Conservation (phyloP, 768 basidiomycete genomes). For the Rhizopogon salebrosus region DNA sequence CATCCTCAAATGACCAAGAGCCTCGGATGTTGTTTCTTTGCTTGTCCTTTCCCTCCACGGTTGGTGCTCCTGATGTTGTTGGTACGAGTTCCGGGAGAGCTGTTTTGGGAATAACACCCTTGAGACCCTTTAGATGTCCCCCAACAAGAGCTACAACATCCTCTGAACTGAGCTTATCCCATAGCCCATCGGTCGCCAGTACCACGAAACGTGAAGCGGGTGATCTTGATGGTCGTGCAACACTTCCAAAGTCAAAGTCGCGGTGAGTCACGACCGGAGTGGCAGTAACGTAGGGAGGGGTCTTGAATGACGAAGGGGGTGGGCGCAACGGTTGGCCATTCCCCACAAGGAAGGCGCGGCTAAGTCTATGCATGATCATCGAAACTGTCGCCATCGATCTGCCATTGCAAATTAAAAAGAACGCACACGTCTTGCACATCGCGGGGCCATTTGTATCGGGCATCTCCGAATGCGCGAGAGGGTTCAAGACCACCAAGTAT, state of each 20-base stretch:
- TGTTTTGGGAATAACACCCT: slow-evolving; percentile 58
- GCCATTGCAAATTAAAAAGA: neutral
- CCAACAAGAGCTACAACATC: slow-evolving; percentile 86
- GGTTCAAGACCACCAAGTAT: slow-evolving; percentile 88
- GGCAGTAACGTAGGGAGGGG: slow-evolving; percentile 91
- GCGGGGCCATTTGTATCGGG: slow-evolving; percentile 83
- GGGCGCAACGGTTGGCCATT: slow-evolving; percentile 55
- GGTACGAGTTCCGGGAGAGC: slow-evolving; percentile 51
- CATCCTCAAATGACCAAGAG: slow-evolving; percentile 76
- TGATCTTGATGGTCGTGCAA: slow-evolving; percentile 15
- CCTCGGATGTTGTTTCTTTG: slow-evolving; percentile 32
- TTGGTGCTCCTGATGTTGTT: slow-evolving; percentile 45
- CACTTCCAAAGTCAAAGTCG: slow-evolving; percentile 49
- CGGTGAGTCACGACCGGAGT: slow-evolving; percentile 78
- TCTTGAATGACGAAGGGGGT: slow-evolving; percentile 61
- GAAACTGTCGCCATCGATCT: neutral
- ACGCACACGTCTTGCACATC: slow-evolving; percentile 67
- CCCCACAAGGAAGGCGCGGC: slow-evolving; percentile 61
- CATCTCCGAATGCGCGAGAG: slow-evolving; percentile 82
- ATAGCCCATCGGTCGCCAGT: slow-evolving; percentile 84
- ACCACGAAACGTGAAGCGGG: slow-evolving; percentile 62
- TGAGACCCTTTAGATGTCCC: slow-evolving; percentile 70
- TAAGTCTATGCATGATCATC: slow-evolving; percentile 35
- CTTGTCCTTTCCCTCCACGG: slow-evolving; percentile 63
- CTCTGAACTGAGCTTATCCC: slow-evolving; percentile 72